These are phyloP conservation scores for Epichloe sibirici DNA, from an alignment of 2,329 filamentous ascomycete genomes.

Conservation along the genomic window DNA sequence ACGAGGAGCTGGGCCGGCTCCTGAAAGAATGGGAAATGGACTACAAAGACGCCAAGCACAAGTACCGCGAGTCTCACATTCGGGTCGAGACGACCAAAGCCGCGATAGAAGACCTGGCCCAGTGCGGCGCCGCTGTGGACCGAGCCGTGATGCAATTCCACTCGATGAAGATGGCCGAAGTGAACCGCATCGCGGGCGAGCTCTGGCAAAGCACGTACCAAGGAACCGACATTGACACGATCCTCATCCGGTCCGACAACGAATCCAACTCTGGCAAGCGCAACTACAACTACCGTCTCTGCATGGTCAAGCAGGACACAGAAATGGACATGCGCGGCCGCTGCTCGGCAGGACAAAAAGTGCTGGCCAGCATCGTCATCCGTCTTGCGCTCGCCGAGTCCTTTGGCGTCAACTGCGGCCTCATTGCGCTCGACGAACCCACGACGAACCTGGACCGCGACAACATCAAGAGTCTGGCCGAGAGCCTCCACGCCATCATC, in stretches of 20 bases:
- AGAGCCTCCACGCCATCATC: constrained; percentile 80
- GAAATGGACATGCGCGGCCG: constrained; percentile 99
- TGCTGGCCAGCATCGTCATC: constrained; percentile 94
- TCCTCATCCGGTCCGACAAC: constrained; percentile 85
- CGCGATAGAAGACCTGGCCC: constrained; percentile 77
- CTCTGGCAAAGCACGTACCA: constrained; percentile 97
- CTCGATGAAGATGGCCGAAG: constrained; percentile 92
- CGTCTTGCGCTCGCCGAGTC: constrained; percentile 91
- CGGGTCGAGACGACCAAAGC: constrained; percentile 85
- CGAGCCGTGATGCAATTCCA: constrained; percentile 98
- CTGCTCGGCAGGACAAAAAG: constrained; percentile 92
- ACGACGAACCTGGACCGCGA: constrained; percentile 93
- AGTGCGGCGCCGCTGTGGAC: constrained; percentile 75
- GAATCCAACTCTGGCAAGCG: constrained; percentile 63
- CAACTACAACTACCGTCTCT: constrained; percentile 92
- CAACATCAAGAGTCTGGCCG: constrained; percentile 83
- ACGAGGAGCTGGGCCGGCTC: constrained; percentile 64
- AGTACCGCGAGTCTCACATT: constrained; percentile 81
- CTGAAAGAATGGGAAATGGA: constrained; percentile 71
- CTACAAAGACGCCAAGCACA: constrained; percentile 68
- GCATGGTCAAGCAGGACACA: constrained; percentile 93
- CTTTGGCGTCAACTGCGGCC: constrained; percentile 88
- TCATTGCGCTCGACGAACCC: constrained; percentile 94
- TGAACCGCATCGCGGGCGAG: constrained; percentile 88
- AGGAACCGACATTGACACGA: constrained; percentile 93